Base-by-base conservation (phyloP, 495 filamentous ascomycete species). In the Staphylotrichum longicolle region DNA sequence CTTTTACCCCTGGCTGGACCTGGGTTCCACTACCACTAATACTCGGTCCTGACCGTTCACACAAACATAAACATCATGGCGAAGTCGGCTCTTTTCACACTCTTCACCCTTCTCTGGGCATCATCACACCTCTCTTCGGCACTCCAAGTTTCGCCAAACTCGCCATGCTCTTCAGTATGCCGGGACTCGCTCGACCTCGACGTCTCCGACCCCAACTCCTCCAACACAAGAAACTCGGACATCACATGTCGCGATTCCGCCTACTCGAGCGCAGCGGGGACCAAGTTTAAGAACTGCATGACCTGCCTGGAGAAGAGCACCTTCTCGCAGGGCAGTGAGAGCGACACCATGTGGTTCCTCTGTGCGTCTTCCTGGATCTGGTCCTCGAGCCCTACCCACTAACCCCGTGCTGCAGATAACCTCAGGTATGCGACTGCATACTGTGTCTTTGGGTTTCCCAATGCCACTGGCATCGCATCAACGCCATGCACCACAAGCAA, bases 71-170 rank as follows among this genome's bases (percentile, higher is more conserved):
- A 57, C 61, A 62, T 56, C 32, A 73, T 69, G 57, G 62, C 57
- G 62, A 32, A 37, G 37, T 20, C n/a, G 40, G 53, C 61, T 15
- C 44, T 66, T 48, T 20, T 41, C 61, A 46, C 54, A 54, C 58
- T 62, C 63, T 42, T 58, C 70, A 41, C 67, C n/a, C 58, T 72
- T 34, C 40, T 72, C 39, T 50, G 74, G 27, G 48, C 64, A 34
- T 55, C 67, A 52, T 60, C 46, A 8, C 20, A 27, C 20, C 62
- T 72, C 34, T 65, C 64, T 39, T 57, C 68, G 14, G 68, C 72
- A 5, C 65, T 84, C 20, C 79, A 80, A 67, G 79, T 82, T 37
- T 75, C 80, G 14, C 78, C 80, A 32, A 77, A 79, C 52, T 83
- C 80, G 27, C 79, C 76, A n/a, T 84, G 81, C 53, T 68, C 78